Conservation (phyloP, 1,284 basidiomycete genomes). For the Fomes fomentarius region DNA sequence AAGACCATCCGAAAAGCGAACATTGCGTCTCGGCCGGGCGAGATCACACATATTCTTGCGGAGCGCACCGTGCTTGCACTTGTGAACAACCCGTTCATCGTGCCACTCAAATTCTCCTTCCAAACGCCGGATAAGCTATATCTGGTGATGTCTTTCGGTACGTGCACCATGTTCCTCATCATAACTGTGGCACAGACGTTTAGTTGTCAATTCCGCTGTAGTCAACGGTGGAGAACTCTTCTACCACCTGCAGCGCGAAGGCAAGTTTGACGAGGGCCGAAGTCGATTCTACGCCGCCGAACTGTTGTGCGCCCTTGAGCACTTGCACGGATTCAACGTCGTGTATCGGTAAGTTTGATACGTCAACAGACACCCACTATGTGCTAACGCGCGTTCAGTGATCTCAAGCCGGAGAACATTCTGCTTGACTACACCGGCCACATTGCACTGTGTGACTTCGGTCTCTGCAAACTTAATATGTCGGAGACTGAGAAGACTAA, state of each 20-base stretch:
- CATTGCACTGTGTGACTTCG: conserved; percentile 98
- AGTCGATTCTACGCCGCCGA: conserved; percentile 98
- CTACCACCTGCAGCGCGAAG: conserved; percentile 96
- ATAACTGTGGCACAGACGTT: neutral
- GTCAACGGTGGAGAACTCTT: conserved; percentile 99
- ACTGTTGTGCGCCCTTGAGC: conserved; percentile 92
- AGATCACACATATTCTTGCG: conserved; percentile 98
- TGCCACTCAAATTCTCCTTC: conserved; percentile 98
- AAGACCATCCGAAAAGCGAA: conserved; percentile 99
- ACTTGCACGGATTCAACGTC: conserved; percentile 97
- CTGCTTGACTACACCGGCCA: conserved; percentile 97
- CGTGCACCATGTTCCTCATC: conserved; percentile 27
- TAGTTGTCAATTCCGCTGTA: conserved; percentile 29
- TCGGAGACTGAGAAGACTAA: conserved; percentile 97
- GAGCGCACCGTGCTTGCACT: conserved; percentile 96
- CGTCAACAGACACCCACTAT: neutral
- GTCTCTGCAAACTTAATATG: conserved; percentile 99
- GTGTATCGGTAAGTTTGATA: conserved; percentile 80
- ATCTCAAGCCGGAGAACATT: conserved; percentile 98
- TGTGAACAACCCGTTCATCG: conserved; percentile 99
- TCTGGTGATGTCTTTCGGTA: conserved; percentile 93
- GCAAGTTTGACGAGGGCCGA: conserved; percentile 92
- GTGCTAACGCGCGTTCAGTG: conserved; percentile 47
- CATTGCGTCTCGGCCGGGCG: conserved; percentile 93
- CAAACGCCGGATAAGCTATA: conserved; percentile 98